phyloP scores from a whole-genome alignment of 1,284 basidiomycete species.

The Leccinum huronense region DNA sequence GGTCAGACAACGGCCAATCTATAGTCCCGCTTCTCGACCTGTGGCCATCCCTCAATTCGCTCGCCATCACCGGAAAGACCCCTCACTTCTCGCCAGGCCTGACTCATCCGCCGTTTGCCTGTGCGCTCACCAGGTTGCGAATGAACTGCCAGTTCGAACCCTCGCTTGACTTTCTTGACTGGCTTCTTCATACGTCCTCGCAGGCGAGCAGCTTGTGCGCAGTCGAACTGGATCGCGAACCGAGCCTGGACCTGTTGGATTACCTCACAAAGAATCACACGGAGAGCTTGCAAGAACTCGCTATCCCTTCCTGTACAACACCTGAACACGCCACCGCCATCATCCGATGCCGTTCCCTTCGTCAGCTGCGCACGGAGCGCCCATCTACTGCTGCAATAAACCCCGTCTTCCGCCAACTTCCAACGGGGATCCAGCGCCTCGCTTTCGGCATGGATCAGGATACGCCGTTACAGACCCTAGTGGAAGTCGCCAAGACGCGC shows the following conservation, averaged over 20 bases:
- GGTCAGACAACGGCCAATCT: conserved; percentile 61
- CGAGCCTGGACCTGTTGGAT: conserved; percentile 50
- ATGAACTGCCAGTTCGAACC: conserved; percentile 62
- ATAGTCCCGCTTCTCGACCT: conserved; percentile 60
- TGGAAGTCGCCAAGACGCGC: conserved; percentile 48
- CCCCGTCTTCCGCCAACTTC: conserved; percentile 49
- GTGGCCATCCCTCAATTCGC: conserved; percentile 54
- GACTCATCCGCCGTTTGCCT: conserved; percentile 44
- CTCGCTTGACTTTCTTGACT: conserved; percentile 58
- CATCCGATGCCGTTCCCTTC: conserved; percentile 48
- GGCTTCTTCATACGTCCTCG: conserved; percentile 61
- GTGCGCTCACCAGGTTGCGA: conserved; percentile 49
- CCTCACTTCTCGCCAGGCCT: conserved; percentile 47
- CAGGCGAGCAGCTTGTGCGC: conserved; percentile 43
- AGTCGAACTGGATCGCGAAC: conserved; percentile 59
- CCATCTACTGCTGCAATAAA: conserved; percentile 41
- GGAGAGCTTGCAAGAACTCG: conserved; percentile 49
- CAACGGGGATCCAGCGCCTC: conserved; percentile 49
- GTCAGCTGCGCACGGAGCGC: conserved; percentile 53
- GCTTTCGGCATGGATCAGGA: conserved; percentile 58
- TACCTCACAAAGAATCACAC: conserved; percentile 50
- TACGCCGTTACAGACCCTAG: conserved; percentile 49
- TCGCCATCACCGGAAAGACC: conserved; percentile 58
- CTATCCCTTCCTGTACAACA: conserved; percentile 53
- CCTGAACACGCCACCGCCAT: conserved; percentile 48